Evolutionary conservation across 495 filamentous ascomycete species (phyloP).

Genomic region (Aspergillus conjunctus): DNA sequence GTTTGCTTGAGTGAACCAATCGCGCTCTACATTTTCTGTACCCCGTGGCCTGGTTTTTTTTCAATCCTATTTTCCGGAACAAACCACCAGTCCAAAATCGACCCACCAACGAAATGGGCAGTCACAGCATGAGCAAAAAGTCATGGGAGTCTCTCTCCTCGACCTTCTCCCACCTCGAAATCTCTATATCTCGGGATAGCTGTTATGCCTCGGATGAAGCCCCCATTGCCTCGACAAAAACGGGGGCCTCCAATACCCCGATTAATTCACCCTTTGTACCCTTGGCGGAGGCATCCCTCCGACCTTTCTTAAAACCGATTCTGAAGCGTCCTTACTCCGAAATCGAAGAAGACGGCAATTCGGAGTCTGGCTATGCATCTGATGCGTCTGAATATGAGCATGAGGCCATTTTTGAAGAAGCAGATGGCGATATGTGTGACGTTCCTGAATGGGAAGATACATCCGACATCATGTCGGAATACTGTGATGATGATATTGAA

Average conservation of each 20-base stretch:
- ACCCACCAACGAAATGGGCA: slow-evolving; percentile 31
- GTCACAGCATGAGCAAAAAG: slow-evolving; percentile 30
- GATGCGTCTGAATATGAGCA: slow-evolving; percentile 41
- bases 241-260: slow-evolving; percentile 28
- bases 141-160: slow-evolving; percentile 51
- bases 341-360: slow-evolving; percentile 34
- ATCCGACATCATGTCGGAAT: slow-evolving; percentile 35
- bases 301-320: slow-evolving; percentile 42
- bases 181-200: slow-evolving; percentile 50
- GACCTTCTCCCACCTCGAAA: slow-evolving; percentile 41
- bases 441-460: slow-evolving; percentile 42
- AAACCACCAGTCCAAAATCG: slow-evolving; percentile 4
- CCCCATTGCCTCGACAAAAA: slow-evolving; percentile 39
- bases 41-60: not conserved
- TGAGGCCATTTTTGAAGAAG: slow-evolving; percentile 35
- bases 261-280: slow-evolving; percentile 26
- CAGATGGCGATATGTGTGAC: slow-evolving; percentile 38
- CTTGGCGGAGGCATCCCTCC: slow-evolving; percentile 27
- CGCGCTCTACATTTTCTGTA: not conserved
- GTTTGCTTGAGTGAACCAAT: slow-evolving; percentile 1
- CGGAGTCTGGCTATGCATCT: slow-evolving; percentile 48
- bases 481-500: slow-evolving; percentile 40
- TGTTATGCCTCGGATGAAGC: slow-evolving; percentile 51
- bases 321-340: slow-evolving; percentile 40
- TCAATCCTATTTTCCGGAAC: not conserved